These are phyloP conservation scores for Cytidiella melzeri DNA, from an alignment of 768 basidiomycete genomes.

Conservation along the genomic window DNA sequence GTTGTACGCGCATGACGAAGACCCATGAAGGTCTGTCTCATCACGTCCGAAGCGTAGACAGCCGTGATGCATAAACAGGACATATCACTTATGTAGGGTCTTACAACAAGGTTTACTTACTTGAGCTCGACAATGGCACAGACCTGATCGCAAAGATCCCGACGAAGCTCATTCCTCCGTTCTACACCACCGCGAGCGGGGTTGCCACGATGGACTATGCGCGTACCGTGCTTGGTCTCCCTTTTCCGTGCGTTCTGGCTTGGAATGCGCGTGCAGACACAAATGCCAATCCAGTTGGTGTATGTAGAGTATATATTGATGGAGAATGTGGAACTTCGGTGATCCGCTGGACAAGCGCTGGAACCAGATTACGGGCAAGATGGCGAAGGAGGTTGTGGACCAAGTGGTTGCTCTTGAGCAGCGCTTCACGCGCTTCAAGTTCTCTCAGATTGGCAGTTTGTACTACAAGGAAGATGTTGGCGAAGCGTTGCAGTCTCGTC, in stretches of 20 bases:
- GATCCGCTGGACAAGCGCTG: background rate
- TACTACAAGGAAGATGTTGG: constrained; percentile 18
- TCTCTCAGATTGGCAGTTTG: constrained; percentile 15
- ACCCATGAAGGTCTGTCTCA: constrained; percentile 7
- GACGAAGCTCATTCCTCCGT: constrained; percentile 32
- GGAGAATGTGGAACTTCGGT: constrained; percentile 29
- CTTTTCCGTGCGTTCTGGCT: constrained; percentile 36
- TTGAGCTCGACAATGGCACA: constrained; percentile 31
- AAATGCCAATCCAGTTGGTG: constrained; percentile 34
- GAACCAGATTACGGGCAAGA: background rate
- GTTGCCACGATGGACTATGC: constrained; percentile 40
- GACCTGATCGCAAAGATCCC: constrained; percentile 39
- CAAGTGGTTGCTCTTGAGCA: background rate
- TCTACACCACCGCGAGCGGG: constrained; percentile 34
- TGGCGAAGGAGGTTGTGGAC: background rate
- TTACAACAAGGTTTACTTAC: constrained; percentile 26
- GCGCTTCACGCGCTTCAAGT: background rate
- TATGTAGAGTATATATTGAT: constrained; percentile 43
- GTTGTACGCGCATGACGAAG: constrained; percentile 7
- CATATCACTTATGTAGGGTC: background rate
- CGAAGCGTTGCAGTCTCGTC: constrained; percentile 5
- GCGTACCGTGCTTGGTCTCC: constrained; percentile 32
- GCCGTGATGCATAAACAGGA: background rate
- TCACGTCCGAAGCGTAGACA: background rate
- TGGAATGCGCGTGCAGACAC: constrained; percentile 21